phyloP scores from a whole-genome alignment of 2,329 filamentous ascomycete species.

The Pyricularia grisea region DNA sequence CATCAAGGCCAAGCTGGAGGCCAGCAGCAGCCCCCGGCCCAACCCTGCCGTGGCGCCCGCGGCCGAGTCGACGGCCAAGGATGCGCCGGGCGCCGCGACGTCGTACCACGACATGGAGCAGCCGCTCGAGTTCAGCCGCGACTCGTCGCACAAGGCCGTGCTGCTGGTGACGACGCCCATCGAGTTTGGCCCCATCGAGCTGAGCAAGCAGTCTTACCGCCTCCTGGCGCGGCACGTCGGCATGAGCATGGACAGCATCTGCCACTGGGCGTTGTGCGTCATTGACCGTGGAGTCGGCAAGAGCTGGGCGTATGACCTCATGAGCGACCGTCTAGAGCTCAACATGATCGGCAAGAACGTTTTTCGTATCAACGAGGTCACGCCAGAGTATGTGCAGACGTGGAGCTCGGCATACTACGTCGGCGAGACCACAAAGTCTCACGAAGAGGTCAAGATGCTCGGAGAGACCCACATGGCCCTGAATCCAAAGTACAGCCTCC shows the following conservation, averaged over 20 bases:
- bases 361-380: constrained; percentile 19
- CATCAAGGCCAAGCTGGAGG: not conserved
- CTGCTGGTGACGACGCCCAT: constrained; percentile 19
- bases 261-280: constrained; percentile 19
- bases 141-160: constrained; percentile 11
- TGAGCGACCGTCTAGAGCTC: constrained; percentile 20
- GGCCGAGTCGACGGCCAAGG: not conserved
- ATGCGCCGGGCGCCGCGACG: not conserved
- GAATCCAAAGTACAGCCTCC: constrained; percentile 21
- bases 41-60: not conserved
- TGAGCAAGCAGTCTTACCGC: constrained; percentile 16
- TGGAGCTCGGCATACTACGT: constrained; percentile 22
- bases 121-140: constrained; percentile 2
- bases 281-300: constrained; percentile 14
- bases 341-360: constrained; percentile 17
- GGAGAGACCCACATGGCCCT: constrained; percentile 13
- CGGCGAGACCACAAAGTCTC: constrained; percentile 20
- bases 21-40: not conserved
- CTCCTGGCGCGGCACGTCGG: constrained; percentile 18
- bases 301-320: constrained; percentile 19
- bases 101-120: not conserved
- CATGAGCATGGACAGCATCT: constrained; percentile 19
- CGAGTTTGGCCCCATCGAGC: constrained; percentile 17
- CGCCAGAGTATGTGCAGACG: constrained; percentile 15
- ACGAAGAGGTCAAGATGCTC: constrained; percentile 18